Evolutionary conservation across 352 stramenopile species (phyloP).

Genomic region (Phytophthora niederhauseri): DNA sequence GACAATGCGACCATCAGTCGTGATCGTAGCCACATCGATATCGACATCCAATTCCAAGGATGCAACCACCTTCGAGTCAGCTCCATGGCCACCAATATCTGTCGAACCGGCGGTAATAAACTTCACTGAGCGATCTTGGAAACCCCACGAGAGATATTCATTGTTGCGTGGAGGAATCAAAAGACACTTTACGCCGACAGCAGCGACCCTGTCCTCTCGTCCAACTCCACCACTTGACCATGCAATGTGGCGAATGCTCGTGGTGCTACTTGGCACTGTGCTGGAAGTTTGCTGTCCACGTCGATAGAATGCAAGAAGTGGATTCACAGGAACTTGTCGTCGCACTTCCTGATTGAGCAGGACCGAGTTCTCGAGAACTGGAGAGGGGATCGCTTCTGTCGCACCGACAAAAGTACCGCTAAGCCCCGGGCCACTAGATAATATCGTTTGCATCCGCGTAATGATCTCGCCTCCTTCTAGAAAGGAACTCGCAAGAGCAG

Average conservation of each 20-base stretch:
- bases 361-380: constrained; percentile 54
- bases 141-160: constrained; percentile 77
- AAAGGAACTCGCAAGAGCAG: constrained; percentile 60
- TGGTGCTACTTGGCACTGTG: constrained; percentile 4
- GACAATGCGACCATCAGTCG: constrained; percentile 64
- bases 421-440: constrained; percentile 41
- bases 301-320: constrained; percentile 50
- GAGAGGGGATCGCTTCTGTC: constrained; percentile 27
- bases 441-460: constrained; percentile 71
- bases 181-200: constrained; percentile 51
- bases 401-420: constrained; percentile 30
- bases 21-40: constrained; percentile 61
- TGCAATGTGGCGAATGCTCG: constrained; percentile 52
- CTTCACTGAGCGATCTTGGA: constrained; percentile 70
- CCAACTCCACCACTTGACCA: constrained; percentile 52
- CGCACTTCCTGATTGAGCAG: constrained; percentile 59
- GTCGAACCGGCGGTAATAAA: constrained; percentile 48
- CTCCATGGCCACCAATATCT: constrained; percentile 47
- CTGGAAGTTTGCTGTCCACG: constrained; percentile 21
- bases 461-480: constrained; percentile 73
- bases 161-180: constrained; percentile 66
- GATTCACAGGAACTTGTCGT: constrained; percentile 51
- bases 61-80: constrained; percentile 65
- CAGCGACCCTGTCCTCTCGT: constrained; percentile 53
- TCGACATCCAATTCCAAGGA: constrained; percentile 64